phyloP scores from a whole-genome alignment of 495 filamentous ascomycete genomes.

The Podospora bellae-mahoneyi region DNA sequence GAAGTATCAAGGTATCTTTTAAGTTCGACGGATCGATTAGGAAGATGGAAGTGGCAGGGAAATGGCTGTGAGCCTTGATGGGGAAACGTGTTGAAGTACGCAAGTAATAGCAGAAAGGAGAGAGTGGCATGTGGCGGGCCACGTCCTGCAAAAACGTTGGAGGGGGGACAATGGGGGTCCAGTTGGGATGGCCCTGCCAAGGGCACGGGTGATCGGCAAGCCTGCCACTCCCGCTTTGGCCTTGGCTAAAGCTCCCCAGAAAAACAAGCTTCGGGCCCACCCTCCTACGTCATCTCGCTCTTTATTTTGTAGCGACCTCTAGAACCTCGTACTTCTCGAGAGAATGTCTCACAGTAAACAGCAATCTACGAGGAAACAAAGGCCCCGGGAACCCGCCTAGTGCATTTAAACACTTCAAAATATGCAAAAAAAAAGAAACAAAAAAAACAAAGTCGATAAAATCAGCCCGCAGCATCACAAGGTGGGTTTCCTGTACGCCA shows the following conservation, averaged over 20 bases:
- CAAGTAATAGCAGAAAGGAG: not conserved
- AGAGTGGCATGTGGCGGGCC: not conserved
- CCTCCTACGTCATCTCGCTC: not conserved
- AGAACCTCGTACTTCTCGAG: not conserved
- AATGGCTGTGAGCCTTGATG: not conserved
- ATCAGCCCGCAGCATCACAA: not conserved
- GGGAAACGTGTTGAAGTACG: not conserved
- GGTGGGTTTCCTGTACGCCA: not conserved
- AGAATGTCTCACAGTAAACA: not conserved
- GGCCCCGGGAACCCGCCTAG: not conserved
- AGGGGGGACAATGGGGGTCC: not conserved
- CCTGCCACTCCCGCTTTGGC: not conserved
- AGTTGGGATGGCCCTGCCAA: slow-evolving; percentile 7
- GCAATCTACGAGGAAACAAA: not conserved
- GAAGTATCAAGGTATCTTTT: slow-evolving; percentile 8
- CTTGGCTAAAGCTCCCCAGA: not conserved
- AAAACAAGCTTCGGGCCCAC: not conserved
- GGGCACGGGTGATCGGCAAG: slow-evolving; percentile 3
- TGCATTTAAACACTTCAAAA: not conserved
- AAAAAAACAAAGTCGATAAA: not conserved
- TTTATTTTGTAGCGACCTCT: not conserved
- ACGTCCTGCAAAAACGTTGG: not conserved
- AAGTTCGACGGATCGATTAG: not conserved
- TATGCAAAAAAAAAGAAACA: not conserved
- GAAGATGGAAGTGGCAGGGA: not conserved